phyloP scores from a whole-genome alignment of 2,329 filamentous ascomycete genomes.

The Colletotrichum sidae region DNA sequence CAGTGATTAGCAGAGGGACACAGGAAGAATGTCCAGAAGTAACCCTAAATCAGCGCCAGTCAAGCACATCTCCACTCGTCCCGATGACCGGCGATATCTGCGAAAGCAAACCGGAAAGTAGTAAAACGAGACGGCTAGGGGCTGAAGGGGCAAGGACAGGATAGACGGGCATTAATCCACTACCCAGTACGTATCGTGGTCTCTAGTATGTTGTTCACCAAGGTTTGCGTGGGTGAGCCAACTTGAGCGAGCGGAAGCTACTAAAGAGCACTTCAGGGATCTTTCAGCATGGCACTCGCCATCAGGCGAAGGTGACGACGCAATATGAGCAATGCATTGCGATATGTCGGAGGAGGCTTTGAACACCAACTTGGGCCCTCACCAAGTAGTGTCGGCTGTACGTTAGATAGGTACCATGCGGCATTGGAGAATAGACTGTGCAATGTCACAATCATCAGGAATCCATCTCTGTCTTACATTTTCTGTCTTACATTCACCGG shows the following conservation, averaged over 20 bases:
- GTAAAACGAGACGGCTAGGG: background rate
- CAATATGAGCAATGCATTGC: constrained; percentile 1
- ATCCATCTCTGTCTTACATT: no score
- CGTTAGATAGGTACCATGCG: constrained; percentile 14
- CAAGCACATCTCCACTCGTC: no score
- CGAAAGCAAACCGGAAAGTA: background rate
- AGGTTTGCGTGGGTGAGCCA: constrained; percentile 8
- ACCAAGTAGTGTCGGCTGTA: constrained; percentile 8
- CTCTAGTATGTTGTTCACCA: constrained; percentile 23
- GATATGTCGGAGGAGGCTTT: background rate
- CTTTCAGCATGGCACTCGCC: constrained; percentile 1
- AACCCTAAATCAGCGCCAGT: no score
- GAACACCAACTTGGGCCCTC: no score
- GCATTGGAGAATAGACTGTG: constrained; percentile 21
- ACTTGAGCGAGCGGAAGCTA: constrained; percentile 27
- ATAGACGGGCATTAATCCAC: constrained; percentile 3
- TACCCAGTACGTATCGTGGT: constrained; percentile 25
- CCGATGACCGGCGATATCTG: no score
- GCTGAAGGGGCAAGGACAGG: background rate
- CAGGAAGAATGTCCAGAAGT: no score
- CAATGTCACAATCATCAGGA: background rate
- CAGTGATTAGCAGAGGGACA: constrained; percentile 20
- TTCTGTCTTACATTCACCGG: no score
- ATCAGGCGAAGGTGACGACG: background rate
- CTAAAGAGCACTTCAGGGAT: constrained; percentile 35